These are phyloP conservation scores for Boletus rubropictus DNA, from an alignment of 768 basidiomycete species.

Conservation along the genomic window DNA sequence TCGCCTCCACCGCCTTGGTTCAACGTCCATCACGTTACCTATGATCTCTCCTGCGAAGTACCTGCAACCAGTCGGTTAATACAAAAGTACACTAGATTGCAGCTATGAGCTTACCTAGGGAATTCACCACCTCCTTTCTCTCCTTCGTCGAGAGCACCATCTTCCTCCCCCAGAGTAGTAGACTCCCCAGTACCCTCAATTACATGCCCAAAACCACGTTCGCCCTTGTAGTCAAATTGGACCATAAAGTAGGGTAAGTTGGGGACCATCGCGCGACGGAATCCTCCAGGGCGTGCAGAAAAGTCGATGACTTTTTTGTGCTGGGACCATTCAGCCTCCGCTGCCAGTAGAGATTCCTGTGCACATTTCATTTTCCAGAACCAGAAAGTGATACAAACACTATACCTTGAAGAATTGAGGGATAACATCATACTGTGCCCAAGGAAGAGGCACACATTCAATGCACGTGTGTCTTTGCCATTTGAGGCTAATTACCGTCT, in stretches of 20 bases:
- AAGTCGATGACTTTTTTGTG: constrained; percentile 98
- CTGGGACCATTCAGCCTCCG: constrained; percentile 96
- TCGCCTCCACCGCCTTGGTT: constrained; percentile 79
- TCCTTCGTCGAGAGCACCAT: constrained; percentile 69
- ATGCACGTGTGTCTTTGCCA: constrained; percentile 89
- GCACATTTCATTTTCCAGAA: constrained; percentile 6
- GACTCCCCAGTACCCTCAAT: constrained; percentile 84
- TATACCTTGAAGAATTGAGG: constrained; percentile 89
- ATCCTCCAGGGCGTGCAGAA: constrained; percentile 82
- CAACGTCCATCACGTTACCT: constrained; percentile 83
- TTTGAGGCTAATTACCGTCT: constrained; percentile 83
- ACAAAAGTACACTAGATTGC: neutral
- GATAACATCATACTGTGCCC: constrained; percentile 78
- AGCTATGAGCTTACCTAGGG: constrained; percentile 53
- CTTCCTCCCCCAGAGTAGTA: constrained; percentile 54
- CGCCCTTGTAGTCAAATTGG: constrained; percentile 96
- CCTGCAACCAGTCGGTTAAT: constrained; percentile 37
- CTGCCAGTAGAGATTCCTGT: constrained; percentile 88
- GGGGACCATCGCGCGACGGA: constrained; percentile 90
- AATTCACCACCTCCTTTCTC: constrained; percentile 91
- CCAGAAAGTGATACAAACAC: neutral
- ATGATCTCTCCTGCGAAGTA: constrained; percentile 96
- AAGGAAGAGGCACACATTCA: constrained; percentile 90
- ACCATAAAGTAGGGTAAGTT: constrained; percentile 99
- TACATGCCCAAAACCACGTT: constrained; percentile 96